These are phyloP conservation scores for Barnettozyma siamensis DNA, from an alignment of 805 yeast genomes.

Conservation along the genomic window DNA sequence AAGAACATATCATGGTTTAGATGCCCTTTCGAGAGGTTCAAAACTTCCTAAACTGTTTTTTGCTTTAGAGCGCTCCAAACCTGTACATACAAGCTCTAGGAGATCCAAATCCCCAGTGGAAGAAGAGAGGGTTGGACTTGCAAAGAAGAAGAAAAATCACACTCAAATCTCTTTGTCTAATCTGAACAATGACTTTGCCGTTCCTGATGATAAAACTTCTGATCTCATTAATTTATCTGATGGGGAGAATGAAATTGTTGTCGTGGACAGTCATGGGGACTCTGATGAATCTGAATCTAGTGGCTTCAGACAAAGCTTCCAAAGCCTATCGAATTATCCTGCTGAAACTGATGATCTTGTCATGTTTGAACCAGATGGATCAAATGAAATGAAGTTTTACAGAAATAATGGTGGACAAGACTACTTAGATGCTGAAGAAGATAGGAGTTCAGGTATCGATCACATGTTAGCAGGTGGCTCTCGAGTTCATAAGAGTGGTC, in stretches of 20 bases:
- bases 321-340: too few relatives aligned
- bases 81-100: background rate
- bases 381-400: background rate
- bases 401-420: background rate
- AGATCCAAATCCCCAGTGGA: background rate
- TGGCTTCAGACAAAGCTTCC: too few relatives aligned
- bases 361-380: slow-evolving; percentile 2
- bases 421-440: slow-evolving; percentile 10
- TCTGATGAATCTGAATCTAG: background rate
- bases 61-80: slow-evolving; percentile 4
- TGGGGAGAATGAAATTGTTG: background rate
- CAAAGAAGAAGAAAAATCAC: slow-evolving; percentile 13
- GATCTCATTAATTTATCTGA: too few relatives aligned
- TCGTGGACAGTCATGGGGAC: background rate
- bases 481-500: background rate
- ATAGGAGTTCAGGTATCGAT: slow-evolving; percentile 5
- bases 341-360: background rate
- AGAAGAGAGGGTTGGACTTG: slow-evolving; percentile 19
- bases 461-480: slow-evolving; percentile 12
- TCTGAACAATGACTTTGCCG: background rate
- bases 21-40: slow-evolving; percentile 18
- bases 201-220: background rate
- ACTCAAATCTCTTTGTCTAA: background rate
- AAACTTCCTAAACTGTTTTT: slow-evolving; percentile 21
- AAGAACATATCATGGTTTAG: slow-evolving; percentile 15